A percentile compares a stretch with the other conserved stretches of the same genome.
phyloP scores from a whole-genome alignment of 305 asterid genomes.

The Rubia balearica region DNA sequence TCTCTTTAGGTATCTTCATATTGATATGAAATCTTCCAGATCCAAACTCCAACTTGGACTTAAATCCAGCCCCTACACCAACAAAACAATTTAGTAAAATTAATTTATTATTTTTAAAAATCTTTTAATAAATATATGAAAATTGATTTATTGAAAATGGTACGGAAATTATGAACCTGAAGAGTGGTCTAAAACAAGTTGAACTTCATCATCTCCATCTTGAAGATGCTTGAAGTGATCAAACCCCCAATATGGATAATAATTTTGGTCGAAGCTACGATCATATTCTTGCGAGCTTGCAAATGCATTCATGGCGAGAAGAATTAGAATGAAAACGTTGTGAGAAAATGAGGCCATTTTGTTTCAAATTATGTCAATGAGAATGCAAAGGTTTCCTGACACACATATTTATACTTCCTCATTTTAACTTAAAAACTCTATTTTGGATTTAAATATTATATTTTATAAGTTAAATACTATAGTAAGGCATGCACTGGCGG shows the following conservation, averaged over 20 bases:
- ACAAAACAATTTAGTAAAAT: not conserved
- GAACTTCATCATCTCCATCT: not conserved
- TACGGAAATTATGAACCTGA: not conserved
- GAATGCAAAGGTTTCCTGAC: not conserved
- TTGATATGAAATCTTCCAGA: conserved; percentile 39
- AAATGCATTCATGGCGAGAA: not conserved
- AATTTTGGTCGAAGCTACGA: not conserved
- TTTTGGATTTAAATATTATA: no score
- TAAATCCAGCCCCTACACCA: conserved; percentile 46
- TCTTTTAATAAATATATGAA: no score
- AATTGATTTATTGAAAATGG: not conserved
- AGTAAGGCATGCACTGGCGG: no score
- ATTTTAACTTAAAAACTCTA: no score
- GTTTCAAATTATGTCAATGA: not conserved
- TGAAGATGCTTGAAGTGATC: conserved; percentile 2
- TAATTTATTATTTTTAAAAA: no score
- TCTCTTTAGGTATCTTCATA: not conserved
- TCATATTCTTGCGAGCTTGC: not conserved
- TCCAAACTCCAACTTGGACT: conserved; percentile 28
- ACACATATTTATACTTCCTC: no score
- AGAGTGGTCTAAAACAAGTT: not conserved
- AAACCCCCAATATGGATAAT: not conserved
- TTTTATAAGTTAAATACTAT: no score
- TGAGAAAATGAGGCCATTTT: not conserved
- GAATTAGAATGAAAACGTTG: not conserved